These are phyloP conservation scores for Zarea fungicola DNA, from an alignment of 2,329 filamentous ascomycete species.

Conservation along the genomic window DNA sequence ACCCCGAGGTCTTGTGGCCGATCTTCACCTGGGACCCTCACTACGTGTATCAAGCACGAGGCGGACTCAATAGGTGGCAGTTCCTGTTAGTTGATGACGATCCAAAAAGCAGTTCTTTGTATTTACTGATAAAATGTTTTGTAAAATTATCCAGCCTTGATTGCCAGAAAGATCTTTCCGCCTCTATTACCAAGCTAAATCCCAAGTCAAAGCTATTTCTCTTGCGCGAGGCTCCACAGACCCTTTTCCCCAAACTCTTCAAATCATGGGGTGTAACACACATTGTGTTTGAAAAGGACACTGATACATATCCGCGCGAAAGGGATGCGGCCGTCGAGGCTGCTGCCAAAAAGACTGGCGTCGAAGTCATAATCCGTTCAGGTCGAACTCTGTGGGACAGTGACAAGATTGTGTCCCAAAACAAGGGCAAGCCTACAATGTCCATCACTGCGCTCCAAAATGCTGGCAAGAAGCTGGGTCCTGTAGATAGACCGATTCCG, in stretches of 20 bases:
- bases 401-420: conserved; percentile 60
- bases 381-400: conserved; percentile 71
- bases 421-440: conserved; percentile 69
- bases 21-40: conserved; percentile 79
- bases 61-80: conserved; percentile 69
- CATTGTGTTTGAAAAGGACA: conserved; percentile 74
- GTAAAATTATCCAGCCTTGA: conserved; percentile 52
- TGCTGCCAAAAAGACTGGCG: conserved; percentile 59
- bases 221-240: conserved; percentile 66
- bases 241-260: conserved; percentile 66
- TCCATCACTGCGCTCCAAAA: conserved; percentile 62
- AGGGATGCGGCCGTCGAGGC: conserved; percentile 55
- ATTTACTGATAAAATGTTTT: background rate
- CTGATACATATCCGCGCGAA: conserved; percentile 64
- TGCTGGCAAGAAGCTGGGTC: conserved; percentile 58
- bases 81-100: conserved; percentile 46
- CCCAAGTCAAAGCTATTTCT: conserved; percentile 65
- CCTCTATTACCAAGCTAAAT: conserved; percentile 64
- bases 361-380: conserved; percentile 58
- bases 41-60: conserved; percentile 68
- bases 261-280: conserved; percentile 69
- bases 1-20: conserved; percentile 64
- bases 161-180: conserved; percentile 66
- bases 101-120: background rate
- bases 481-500: conserved; percentile 56